Evolutionary conservation across 768 basidiomycete species (phyloP).

Genomic region (Phylloporus rhodoxanthus): DNA sequence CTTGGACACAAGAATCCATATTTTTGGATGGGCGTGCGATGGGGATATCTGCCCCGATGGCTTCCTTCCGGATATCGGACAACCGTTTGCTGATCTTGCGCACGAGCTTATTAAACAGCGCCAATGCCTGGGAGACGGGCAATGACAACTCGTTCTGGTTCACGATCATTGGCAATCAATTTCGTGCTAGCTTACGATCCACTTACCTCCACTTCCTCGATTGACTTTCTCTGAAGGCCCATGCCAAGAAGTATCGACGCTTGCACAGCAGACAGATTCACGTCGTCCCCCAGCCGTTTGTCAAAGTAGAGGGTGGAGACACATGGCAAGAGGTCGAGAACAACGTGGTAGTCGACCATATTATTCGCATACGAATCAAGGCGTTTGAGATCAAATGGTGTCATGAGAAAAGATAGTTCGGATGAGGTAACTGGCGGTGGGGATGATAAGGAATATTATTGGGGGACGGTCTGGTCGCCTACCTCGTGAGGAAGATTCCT

Average conservation of each 20-base stretch:
- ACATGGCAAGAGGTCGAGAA: slow-evolving; percentile 84
- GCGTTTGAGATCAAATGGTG: slow-evolving; percentile 94
- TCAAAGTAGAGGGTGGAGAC: slow-evolving; percentile 84
- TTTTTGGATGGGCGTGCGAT: slow-evolving; percentile 29
- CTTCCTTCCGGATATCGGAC: slow-evolving; percentile 72
- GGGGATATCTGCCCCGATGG: slow-evolving; percentile 61
- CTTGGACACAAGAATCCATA: slow-evolving; percentile 11
- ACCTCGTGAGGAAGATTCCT: slow-evolving; percentile 23
- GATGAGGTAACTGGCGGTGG: slow-evolving; percentile 14
- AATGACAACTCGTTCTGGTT: slow-evolving; percentile 70
- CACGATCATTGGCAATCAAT: slow-evolving; percentile 2
- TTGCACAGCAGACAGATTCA: slow-evolving; percentile 80
- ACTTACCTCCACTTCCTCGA: slow-evolving; percentile 84
- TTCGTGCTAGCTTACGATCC: not conserved
- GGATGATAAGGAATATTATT: not conserved
- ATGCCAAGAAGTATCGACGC: slow-evolving; percentile 85
- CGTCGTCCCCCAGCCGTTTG: slow-evolving; percentile 55
- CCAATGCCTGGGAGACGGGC: slow-evolving; percentile 81
- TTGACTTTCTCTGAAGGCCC: slow-evolving; percentile 80
- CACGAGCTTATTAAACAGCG: slow-evolving; percentile 86
- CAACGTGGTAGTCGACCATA: slow-evolving; percentile 93
- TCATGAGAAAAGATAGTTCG: slow-evolving; percentile 60
- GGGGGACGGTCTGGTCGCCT: slow-evolving; percentile 29
- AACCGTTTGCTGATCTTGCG: slow-evolving; percentile 76
- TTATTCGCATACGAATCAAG: slow-evolving; percentile 94